Evolutionary conservation across 1,284 basidiomycete genomes (phyloP), one percentile per base, ranked within the genome.

Genomic region (Sutorius eximius): DNA sequence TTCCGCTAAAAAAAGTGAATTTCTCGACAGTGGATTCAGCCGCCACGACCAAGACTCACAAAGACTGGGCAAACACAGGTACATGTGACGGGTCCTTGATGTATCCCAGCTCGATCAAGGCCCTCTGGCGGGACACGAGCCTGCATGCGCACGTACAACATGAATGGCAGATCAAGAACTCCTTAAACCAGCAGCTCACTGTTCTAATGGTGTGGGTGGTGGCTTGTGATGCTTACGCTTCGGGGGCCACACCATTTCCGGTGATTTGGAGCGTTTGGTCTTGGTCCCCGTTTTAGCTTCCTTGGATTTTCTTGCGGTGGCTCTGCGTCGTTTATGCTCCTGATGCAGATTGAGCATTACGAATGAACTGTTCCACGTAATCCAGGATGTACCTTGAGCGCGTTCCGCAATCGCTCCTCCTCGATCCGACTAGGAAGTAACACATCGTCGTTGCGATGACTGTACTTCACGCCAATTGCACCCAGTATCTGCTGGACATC

Each of bases 391-490:
- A 84, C 85, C 71, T 80, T 73, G n/a, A 86, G 65, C 3, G 79
- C 78, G 27, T 75, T 77, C 55, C 77, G 78, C 3, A 82, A 77
- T 37, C 82, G 77, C 55, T 82, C 79, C 49, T 82, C 81, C 62
- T 89, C 87, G 34, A 91, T 82, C 5, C 76, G 77, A 63, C 82
- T 91, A n/a, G 83, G 80, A 5, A 76, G 74, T 13, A 91, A 73
- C 13, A 91, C 73, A n/a, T 83, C 79, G 44, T 89, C 84, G 55
- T 91, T 91, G 27, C 79, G 77, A 63, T 91, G 88, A 27, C 78
- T 87, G 59, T 91, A 91, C 51, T 75, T 78, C 6, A 89, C 78
- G 10, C 86, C 85, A 24, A 82, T 75, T 9, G 76, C 75, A 52
- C 75, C 78, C n/a, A 90, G 72, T 1, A 82, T 81, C 59, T 75